Base-by-base conservation (phyloP, 116 monocot species). In the Thalassia testudinum region DNA sequence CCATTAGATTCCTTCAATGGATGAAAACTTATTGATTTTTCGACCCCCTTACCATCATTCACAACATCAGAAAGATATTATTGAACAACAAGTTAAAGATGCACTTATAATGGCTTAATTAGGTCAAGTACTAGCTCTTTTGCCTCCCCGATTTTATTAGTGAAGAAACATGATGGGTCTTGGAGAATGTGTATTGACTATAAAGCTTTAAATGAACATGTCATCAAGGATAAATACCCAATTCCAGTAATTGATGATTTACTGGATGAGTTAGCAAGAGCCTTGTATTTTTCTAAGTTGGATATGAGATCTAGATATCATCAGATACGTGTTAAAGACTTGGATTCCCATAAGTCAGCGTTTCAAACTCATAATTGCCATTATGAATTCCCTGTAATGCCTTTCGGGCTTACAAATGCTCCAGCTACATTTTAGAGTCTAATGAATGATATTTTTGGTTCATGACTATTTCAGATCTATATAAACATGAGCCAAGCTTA, bases 321-420 rank as follows among this genome's bases (percentile, higher is more conserved):
- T 63, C 13, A 59, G n/a, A 40, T 57, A 1, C 38, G 8, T 17
- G 47, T 47, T 11, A 59, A 12, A 15, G 0, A 43, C 5, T 59
- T 59, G 25, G 25, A 47, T 8, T 26, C 47, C 47, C 59, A 59
- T 27, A n/a, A n/a, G n/a, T n/a, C n/a, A n/a, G n/a, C n/a, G n/a
- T n/a, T n/a, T n/a, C n/a, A n/a, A n/a, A n/a, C 1, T n/a, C n/a
- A n/a, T n/a, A n/a, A 20, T 26, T 43, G 44, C 7, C 45, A 59
- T 27, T 47, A 59, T 26, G 59, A 40, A 40, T 40, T 8, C 40
- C 14, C 14, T 7, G 40, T 40, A 8, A 59, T 63, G 63, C 38
- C n/a, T 42, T 63, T 63, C 53, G 63, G 63, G 23, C 28, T 63
- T 0, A 54, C 63, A 2, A 63, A 63, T 54, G 53, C 38, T 17